Base-by-base conservation (phyloP, 2,329 filamentous ascomycete genomes). In the Knufia petricola region DNA sequence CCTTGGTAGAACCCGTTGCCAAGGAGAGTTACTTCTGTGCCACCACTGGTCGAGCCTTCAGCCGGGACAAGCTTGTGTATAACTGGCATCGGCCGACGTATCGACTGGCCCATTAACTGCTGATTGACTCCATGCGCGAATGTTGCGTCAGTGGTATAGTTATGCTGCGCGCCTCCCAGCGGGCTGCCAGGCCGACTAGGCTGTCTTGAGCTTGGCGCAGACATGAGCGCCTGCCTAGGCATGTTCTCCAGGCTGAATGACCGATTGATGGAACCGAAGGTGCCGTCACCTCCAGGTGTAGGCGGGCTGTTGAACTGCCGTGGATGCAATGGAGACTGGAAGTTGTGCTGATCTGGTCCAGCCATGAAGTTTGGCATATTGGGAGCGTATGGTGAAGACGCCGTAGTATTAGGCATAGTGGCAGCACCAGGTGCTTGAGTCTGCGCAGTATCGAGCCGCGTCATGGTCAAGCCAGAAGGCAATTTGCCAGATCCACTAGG, bases 61-160 rank as follows among this genome's bases (percentile, higher is more conserved):
- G 76, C 77, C 0, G 89, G 88, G 30, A 92, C 86, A 52, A 95
- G 75, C 63, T 89, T 90, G 62, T 87, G 82, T 19, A 94, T 90
- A 15, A 77, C 76, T 1, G 82, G 78, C 2, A 76, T 66, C 15
- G 72, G 71, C 24, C 74, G 68, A n/a, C 74, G 68, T 37, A 73
- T 70, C 42, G 70, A 70, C 48, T 75, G 74, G 24, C 53, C 53
- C 15, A 49, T 44, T 34, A 58, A 49, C 56, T 52, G 63, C 59
- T 34, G 56, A 36, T 32, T 55, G 45, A 41, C 62, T 61, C 52
- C 55, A 57, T 53, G 66, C 59, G 47, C 52, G 51, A 55, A 51
- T 42, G 53, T 49, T 50, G 40, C 59, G 57, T 55, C 69, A 60
- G 50, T 64, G 60, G 44, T 68, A 64, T 64, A 69, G 52, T 57